Evolutionary conservation across 768 basidiomycete species (phyloP).

Genomic region (Hemileccinum impolitum): DNA sequence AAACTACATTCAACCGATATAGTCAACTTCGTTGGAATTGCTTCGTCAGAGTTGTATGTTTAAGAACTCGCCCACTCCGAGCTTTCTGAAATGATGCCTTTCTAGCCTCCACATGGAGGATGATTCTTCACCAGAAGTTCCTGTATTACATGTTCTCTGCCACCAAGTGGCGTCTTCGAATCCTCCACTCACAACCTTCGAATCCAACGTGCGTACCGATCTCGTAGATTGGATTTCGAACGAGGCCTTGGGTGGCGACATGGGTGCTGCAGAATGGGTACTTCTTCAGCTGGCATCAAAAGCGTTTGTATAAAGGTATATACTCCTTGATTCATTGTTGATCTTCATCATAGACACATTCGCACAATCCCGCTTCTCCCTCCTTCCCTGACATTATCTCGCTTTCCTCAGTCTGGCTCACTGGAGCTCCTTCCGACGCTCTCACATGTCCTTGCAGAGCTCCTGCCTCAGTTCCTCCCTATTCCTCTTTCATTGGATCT

Average conservation of each 20-base stretch:
- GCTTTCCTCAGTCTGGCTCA: slow-evolving; percentile 49
- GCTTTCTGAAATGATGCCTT: slow-evolving; percentile 14
- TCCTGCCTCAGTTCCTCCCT: slow-evolving; percentile 54
- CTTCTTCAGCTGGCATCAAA: slow-evolving; percentile 56
- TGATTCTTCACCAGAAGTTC: slow-evolving; percentile 39
- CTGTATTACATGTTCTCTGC: slow-evolving; percentile 71
- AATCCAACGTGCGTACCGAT: slow-evolving; percentile 40
- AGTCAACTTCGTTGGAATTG: slow-evolving; percentile 69
- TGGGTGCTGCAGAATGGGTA: slow-evolving; percentile 70
- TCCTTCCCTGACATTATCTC: slow-evolving; percentile 58
- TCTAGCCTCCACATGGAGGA: slow-evolving; percentile 40
- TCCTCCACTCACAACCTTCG: slow-evolving; percentile 4
- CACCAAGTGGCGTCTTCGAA: slow-evolving; percentile 7
- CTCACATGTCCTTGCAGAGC: slow-evolving; percentile 47
- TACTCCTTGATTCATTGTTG: neutral
- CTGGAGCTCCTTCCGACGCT: slow-evolving; percentile 42
- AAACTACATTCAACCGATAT: slow-evolving; percentile 59
- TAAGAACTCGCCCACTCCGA: neutral
- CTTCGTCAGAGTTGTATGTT: slow-evolving; percentile 61
- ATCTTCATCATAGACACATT: slow-evolving; percentile 49
- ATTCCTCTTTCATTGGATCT: slow-evolving; percentile 61
- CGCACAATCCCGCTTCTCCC: slow-evolving; percentile 66
- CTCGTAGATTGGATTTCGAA: slow-evolving; percentile 72
- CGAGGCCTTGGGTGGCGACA: slow-evolving; percentile 66
- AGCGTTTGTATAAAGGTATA: slow-evolving; percentile 47